Base-by-base conservation (phyloP, 2,329 filamentous ascomycete species). In the Mycogone perniciosa region DNA sequence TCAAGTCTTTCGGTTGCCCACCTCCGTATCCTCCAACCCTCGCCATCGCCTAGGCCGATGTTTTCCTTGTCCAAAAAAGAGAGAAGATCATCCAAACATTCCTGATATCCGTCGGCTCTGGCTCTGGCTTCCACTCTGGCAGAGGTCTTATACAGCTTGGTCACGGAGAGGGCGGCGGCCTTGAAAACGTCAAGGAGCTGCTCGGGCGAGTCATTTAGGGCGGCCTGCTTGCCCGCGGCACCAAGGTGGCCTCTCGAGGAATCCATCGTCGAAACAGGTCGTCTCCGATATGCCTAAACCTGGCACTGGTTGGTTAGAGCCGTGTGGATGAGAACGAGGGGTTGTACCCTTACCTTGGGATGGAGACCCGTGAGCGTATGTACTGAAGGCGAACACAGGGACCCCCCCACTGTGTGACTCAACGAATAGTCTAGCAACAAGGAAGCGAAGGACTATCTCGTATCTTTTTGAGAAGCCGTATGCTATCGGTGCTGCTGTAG, bases 121-220 rank as follows among this genome's bases (percentile, higher is more conserved):
- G 89, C 84, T 61, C 85, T 84, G 45, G 85, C 77, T 65, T 93
- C 85, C 44, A 88, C 87, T 31, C 83, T 77, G 9, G 88, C 86
- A 3, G 92, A 92, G 37, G 85, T 91, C 71, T 96, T 96, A 74
- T 97, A 97, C 10, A 99, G 83, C 63, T 95, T 96, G 44, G 93
- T 97, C 50, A 97, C 91, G 5, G 90, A 95, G 33, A 96, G 77
- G 20, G 93, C 93, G 33, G 93, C 93, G 11, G 87, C 84, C 68
- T 90, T 93, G 77, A 99, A 99, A 52, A 89, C 85, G 60, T 92
- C 85, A 52, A 96, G 82, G 44, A 96, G 82, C 64, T 83, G 77
- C 63, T 85, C 82, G 13, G 80, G 77, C 13, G 74, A 71, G 59
- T 71, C 64, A 62, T 58, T 59, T 41, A 62, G 62, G 39, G 59